Percentiles rank a stretch among this genome's conserved stretches.
Conservation (phyloP, 1,284 basidiomycete species). For the Irpex lacteus region DNA sequence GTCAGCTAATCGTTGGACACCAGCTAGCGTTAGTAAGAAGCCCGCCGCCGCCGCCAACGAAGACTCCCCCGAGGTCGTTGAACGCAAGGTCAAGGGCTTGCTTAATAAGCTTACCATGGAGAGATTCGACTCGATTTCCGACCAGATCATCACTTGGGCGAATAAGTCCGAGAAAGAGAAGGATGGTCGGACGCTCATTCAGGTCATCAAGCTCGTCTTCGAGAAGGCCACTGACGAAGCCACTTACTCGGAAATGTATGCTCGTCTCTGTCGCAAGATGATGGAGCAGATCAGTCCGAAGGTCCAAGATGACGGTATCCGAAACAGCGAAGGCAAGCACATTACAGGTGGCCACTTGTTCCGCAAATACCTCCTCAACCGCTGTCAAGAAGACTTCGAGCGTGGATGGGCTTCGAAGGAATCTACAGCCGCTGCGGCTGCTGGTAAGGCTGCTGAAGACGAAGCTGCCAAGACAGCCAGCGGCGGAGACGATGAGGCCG, state of each 20-base stretch:
- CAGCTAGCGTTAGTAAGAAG: conserved; percentile 38
- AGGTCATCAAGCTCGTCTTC: conserved; percentile 94
- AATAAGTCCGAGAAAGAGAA: conserved; percentile 93
- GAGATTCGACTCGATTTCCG: conserved; percentile 90
- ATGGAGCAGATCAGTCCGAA: conserved; percentile 69
- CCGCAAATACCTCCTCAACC: conserved; percentile 68
- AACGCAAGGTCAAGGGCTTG: conserved; percentile 90
- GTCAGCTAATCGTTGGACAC: conserved; percentile 84
- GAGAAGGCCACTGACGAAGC: conserved; percentile 91
- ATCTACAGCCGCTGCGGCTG: conserved; percentile 40
- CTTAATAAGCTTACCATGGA: conserved; percentile 98
- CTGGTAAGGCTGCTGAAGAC: conserved; percentile 43
- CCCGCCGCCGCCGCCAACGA: conserved; percentile 40
- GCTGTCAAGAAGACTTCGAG: conserved; percentile 85
- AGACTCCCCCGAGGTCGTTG: conserved; percentile 81
- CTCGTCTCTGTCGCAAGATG: conserved; percentile 91
- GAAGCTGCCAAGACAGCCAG: conserved; percentile 58
- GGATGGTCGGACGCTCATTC: conserved; percentile 91
- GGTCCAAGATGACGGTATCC: conserved; percentile 86
- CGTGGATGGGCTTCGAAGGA: conserved; percentile 81
- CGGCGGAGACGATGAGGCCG: conserved; percentile 52
- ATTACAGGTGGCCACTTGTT: conserved; percentile 90
- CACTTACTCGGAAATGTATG: conserved; percentile 96
- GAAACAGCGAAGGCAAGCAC: conserved; percentile 77
- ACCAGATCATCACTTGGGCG: conserved; percentile 63